Evolutionary conservation across 2,329 filamentous ascomycete species (phyloP).

Genomic region (Penicillium polonicum): DNA sequence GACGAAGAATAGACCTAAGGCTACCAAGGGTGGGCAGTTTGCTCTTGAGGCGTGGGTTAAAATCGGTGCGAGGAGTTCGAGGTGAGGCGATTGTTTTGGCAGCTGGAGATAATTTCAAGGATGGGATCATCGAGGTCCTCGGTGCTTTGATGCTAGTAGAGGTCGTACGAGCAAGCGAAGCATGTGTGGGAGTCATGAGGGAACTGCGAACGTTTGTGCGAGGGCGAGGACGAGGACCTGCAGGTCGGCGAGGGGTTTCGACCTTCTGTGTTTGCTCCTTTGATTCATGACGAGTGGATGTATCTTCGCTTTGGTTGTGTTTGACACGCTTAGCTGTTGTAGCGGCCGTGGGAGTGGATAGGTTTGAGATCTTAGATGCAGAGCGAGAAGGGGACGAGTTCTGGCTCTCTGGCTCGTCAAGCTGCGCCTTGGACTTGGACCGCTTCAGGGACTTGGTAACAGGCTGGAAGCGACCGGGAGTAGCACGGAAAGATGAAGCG

Average conservation of each 20-base stretch:
- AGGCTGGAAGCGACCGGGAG: slow-evolving; percentile 44
- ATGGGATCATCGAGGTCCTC: slow-evolving; percentile 55
- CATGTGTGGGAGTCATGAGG: slow-evolving; percentile 75
- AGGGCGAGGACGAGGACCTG: slow-evolving; percentile 43
- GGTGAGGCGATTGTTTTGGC: slow-evolving; percentile 50
- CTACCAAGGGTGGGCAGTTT: slow-evolving; percentile 53
- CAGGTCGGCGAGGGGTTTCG: slow-evolving; percentile 24
- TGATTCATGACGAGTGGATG: slow-evolving; percentile 56
- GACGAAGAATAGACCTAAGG: slow-evolving; percentile 64
- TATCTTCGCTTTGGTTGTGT: slow-evolving; percentile 66
- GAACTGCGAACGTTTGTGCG: slow-evolving; percentile 46
- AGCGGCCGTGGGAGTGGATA: slow-evolving; percentile 37
- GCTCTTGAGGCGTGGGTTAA: slow-evolving; percentile 47
- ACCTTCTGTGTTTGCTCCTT: slow-evolving; percentile 10
- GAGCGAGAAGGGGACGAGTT: slow-evolving; percentile 40
- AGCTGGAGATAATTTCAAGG: slow-evolving; percentile 52
- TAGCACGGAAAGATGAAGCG: slow-evolving; percentile 66
- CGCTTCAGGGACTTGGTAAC: slow-evolving; percentile 50
- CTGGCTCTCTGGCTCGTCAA: slow-evolving; percentile 58
- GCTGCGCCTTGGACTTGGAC: slow-evolving; percentile 60
- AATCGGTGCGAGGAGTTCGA: slow-evolving; percentile 47
- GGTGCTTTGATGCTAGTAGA: slow-evolving; percentile 52
- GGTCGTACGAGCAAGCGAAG: slow-evolving; percentile 64
- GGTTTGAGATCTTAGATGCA: slow-evolving; percentile 29
- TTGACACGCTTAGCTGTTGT: slow-evolving; percentile 68